Base-by-base conservation (phyloP, 371 early-diverging fungal species). In the Apophysomyces trapeziformis region DNA sequence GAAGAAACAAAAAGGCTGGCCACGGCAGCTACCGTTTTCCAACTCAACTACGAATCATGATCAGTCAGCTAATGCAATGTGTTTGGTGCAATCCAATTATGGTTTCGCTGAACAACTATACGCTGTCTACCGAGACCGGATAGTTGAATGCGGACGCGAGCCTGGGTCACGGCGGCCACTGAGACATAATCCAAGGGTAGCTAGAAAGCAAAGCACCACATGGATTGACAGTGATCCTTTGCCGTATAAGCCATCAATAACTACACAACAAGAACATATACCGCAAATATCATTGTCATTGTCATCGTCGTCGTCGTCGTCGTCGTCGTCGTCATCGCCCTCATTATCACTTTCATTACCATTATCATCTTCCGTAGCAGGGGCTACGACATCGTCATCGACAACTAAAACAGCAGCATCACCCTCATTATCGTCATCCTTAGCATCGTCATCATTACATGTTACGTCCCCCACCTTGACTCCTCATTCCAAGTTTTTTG, bases 61-160 rank as follows among this genome's bases (percentile, higher is more conserved):
- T 56, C 87, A 87, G 56, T 80, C 83, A 35, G 85, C 85, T 50
- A 79, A 73, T 65, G 80, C 85, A 2, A 60, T 87, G 36, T 73
- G 71, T 26, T 65, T 84, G 2, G 74, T 81, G 1, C 69, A 78
- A 14, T 81, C 83, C 5, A 61, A 79, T 57, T 77, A 78, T 69
- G 87, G 80, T 3, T 36, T 76, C 9, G 62, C 65, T 18, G 87
- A 87, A 58, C 78, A 80, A 37, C 58, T 87, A 6, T 79, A 73
- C 62, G 81, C 85, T 12, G 68, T 85, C 46, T 76, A 80, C 50
- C 61, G 72, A n/a, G 74, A 77, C 37, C 58, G 79, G 38, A 82
- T 87, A 56, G 64, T 84, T 58, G 78, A 83, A 62, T 84, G 85
- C 43, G 87, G 87, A 64, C 75, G 37, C 61, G 65, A 6, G 61